These are phyloP conservation scores for Cyamopsis tetragonoloba DNA, from an alignment of 306 rosid species.

Conservation along the genomic window DNA sequence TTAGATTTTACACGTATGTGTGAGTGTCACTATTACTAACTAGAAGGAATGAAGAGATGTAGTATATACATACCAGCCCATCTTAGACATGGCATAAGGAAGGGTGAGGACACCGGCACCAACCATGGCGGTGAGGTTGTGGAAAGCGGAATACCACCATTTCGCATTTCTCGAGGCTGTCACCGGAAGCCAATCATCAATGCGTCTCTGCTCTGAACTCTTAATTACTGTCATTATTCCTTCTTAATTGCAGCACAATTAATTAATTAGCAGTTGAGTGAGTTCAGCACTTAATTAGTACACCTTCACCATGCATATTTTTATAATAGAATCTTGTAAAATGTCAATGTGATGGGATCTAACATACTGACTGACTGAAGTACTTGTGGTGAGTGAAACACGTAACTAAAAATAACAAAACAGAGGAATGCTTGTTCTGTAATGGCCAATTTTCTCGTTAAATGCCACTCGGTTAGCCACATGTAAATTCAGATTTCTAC, in stretches of 20 bases:
- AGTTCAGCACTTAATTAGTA: too few species aligned
- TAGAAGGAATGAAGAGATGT: too few species aligned
- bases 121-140: slow-evolving; percentile 93
- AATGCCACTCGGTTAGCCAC: background rate
- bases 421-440: background rate
- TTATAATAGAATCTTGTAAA: too few species aligned
- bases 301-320: too few species aligned
- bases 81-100: slow-evolving; percentile 74
- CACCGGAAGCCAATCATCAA: slow-evolving; percentile 82
- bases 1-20: too few species aligned
- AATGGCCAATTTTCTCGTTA: background rate
- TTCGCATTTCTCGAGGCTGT: slow-evolving; percentile 76
- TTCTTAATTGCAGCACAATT: background rate
- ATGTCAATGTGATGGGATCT: too few species aligned
- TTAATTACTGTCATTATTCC: background rate
- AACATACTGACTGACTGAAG: background rate
- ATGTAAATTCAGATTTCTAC: background rate
- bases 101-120: slow-evolving; percentile 94
- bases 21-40: too few species aligned
- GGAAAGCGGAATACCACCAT: slow-evolving; percentile 95
- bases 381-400: background rate
- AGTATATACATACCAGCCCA: slow-evolving; percentile 94
- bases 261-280: too few species aligned
- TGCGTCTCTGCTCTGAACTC: background rate
- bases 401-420: background rate